Conservation (phyloP, 441 rosid genomes). For the Arabidopsis hybrid region DNA sequence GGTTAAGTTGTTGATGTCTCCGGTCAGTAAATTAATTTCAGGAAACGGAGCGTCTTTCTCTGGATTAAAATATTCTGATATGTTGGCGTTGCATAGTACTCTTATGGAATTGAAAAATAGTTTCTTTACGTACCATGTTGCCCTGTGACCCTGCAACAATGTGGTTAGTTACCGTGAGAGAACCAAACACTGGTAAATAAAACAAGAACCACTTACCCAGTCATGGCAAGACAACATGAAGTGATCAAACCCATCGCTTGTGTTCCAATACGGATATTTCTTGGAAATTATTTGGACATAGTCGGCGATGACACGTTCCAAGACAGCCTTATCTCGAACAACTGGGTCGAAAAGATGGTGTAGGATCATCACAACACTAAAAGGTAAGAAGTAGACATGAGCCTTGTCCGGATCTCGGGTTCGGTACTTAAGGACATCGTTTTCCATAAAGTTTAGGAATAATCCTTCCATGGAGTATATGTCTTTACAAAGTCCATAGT, state of each 20-base stretch:
- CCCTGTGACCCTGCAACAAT: slow-evolving; percentile 46
- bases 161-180: not conserved
- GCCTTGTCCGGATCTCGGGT: slow-evolving; percentile 61
- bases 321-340: slow-evolving; percentile 37
- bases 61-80: slow-evolving; percentile 67
- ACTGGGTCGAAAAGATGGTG: slow-evolving; percentile 52
- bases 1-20: slow-evolving; percentile 47
- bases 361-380: slow-evolving; percentile 67
- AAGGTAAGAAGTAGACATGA: slow-evolving; percentile 66
- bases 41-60: slow-evolving; percentile 66
- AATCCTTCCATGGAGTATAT: slow-evolving; percentile 69
- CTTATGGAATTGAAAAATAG: slow-evolving; percentile 62
- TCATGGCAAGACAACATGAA: slow-evolving; percentile 73
- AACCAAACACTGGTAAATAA: too few relatives aligned
- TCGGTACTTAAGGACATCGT: slow-evolving; percentile 39
- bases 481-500: slow-evolving; percentile 58
- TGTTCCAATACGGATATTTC: slow-evolving; percentile 64
- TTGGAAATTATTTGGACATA: slow-evolving; percentile 49
- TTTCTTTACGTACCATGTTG: slow-evolving; percentile 42
- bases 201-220: slow-evolving; percentile 53
- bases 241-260: slow-evolving; percentile 67
- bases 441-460: slow-evolving; percentile 60
- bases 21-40: slow-evolving; percentile 58
- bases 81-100: slow-evolving; percentile 71
- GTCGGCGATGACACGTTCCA: slow-evolving; percentile 52